phyloP scores from a whole-genome alignment of 1,139 yeast species.

The Lodderomyces margitis region DNA sequence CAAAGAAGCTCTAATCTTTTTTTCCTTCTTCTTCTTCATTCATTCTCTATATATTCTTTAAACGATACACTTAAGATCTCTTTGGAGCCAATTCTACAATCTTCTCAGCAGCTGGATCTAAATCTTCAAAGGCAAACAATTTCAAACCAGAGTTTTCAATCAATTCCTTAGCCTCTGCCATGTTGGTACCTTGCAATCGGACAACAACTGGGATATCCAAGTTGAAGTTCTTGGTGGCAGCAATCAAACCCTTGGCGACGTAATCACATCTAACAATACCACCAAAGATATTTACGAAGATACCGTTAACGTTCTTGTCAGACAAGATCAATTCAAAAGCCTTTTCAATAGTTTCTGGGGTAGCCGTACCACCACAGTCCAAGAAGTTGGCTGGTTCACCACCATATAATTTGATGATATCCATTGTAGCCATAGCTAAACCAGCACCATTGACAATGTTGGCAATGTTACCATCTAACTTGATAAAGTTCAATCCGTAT shows the following conservation, averaged over 20 bases:
- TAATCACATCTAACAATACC: constrained; percentile 99
- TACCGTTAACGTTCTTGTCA: constrained; percentile 89
- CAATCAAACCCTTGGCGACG: constrained; percentile 95
- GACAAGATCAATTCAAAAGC: constrained; percentile 93
- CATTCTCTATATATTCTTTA: background rate
- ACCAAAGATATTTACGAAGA: constrained; percentile 97
- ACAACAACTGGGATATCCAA: constrained; percentile 94
- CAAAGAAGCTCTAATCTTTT: background rate
- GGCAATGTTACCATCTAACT: constrained; percentile 97
- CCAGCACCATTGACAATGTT: constrained; percentile 99
- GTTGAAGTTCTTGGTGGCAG: constrained; percentile 94
- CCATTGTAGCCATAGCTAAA: constrained; percentile 99
- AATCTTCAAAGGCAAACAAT: constrained; percentile 87
- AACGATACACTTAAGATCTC: constrained; percentile 10
- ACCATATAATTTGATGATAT: constrained; percentile 95
- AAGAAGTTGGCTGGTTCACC: constrained; percentile 99
- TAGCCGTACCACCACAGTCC: constrained; percentile 99
- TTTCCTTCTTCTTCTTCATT: background rate
- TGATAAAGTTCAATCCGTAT: constrained; percentile 91
- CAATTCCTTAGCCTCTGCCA: constrained; percentile 83
- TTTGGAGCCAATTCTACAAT: constrained; percentile 69
- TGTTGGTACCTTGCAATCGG: constrained; percentile 97
- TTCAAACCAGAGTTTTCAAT: constrained; percentile 88
- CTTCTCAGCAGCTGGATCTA: constrained; percentile 97
- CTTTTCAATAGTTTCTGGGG: constrained; percentile 95